Base-by-base conservation (phyloP, 352 stramenopile genomes). In the Globisporangium lucens region DNA sequence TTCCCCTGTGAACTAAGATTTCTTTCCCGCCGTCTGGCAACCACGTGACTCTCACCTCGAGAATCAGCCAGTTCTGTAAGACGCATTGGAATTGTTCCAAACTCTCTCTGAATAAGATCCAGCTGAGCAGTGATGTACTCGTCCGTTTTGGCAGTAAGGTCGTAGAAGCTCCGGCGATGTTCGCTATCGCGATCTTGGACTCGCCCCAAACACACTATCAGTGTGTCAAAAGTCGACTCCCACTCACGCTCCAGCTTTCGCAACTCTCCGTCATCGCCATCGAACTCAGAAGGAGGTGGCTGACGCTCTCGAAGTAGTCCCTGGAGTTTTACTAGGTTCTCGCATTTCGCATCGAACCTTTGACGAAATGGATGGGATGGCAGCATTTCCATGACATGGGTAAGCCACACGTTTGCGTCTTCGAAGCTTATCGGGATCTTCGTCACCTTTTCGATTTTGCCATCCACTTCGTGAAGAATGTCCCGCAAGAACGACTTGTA, bases 131-230 rank as follows among this genome's bases (percentile, higher is more conserved):
- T 57, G 24, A 89, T 71, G 41, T 74, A 68, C 49, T 89, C 80
- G 1, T 85, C 78, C 7, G 76, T 75, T 56, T 81, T 90, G 13
- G 38, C 61, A 13, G 75, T 72, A 15, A 91, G 63, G 24, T 87
- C 82, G 1, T 80, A 59, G 20, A 92, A 64, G 64, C 79, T 92
- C 24, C 79, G 77, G 1, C 84, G 75, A 51, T 92, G 82, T 53
- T 91, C 82, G 17, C 80, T 79, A 33, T 86, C 83, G 24, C 75
- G 73, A 36, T 90, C 79, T 58, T 90, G 79, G 7, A 92, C 82
- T 56, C 79, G 72, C 33, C 67, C 55, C 9, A 92, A 66, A 27
- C 84, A 92, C n/a, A 83, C 57, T 9, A 89, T 61, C 3, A 90
- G 43, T 2, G 84, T 90, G 13, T 92, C 84, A 43, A 80, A 84